phyloP scores from a whole-genome alignment of 2,329 filamentous ascomycete species.

The Blastomyces emzantsi region DNA sequence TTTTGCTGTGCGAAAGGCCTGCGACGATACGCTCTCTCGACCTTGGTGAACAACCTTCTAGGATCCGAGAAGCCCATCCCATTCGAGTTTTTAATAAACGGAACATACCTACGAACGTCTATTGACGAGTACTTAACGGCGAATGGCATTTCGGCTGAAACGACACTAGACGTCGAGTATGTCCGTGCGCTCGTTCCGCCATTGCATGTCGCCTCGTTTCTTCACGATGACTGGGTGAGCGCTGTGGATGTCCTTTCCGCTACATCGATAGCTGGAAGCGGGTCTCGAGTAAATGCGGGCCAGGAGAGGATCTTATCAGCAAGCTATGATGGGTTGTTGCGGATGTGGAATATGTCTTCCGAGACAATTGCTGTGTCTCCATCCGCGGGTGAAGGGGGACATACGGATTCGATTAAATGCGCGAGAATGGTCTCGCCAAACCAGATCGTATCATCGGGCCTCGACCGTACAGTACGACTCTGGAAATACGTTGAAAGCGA shows the following conservation, averaged over 20 bases:
- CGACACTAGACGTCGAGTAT: constrained; percentile 81
- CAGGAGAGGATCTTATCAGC: constrained; percentile 77
- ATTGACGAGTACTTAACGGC: constrained; percentile 82
- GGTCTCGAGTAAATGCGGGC: constrained; percentile 40
- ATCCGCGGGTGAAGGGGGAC: constrained; percentile 57
- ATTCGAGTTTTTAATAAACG: constrained; percentile 91
- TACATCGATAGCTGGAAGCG: constrained; percentile 50
- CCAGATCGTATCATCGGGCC: constrained; percentile 70
- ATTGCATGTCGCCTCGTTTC: constrained; percentile 79
- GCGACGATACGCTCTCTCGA: constrained; percentile 52
- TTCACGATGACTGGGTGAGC: constrained; percentile 97
- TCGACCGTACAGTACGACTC: constrained; percentile 76
- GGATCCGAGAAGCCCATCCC: constrained; percentile 44
- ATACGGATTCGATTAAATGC: constrained; percentile 68
- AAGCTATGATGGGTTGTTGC: constrained; percentile 80
- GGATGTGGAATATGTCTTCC: constrained; percentile 86
- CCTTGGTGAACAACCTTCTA: constrained; percentile 54
- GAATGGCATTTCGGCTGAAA: constrained; percentile 82
- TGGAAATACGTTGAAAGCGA: constrained; percentile 75
- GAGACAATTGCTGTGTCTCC: constrained; percentile 70
- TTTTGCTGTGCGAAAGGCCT: constrained; percentile 33
- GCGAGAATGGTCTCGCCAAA: constrained; percentile 71
- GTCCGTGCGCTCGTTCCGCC: constrained; percentile 86
- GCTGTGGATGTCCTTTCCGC: constrained; percentile 70
- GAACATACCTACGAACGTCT: constrained; percentile 78